Conservation (phyloP, 192 early-diverging fungal species). For the Kappamyces sp. region DNA sequence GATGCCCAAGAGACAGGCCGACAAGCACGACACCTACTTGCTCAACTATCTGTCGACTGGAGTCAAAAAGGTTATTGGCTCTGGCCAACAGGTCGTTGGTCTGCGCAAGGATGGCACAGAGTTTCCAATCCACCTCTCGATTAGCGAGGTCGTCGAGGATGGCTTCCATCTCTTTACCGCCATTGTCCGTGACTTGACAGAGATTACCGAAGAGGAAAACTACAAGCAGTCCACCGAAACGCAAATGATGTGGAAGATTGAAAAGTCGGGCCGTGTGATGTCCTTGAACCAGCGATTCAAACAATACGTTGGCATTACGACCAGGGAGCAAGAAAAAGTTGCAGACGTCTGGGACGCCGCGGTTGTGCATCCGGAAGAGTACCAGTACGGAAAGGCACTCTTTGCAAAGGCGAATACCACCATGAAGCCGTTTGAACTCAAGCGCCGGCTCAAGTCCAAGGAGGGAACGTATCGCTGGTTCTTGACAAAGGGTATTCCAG, state of each 20-base stretch:
- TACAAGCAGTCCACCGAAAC: slow-evolving; percentile 17
- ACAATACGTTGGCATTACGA: slow-evolving; percentile 13
- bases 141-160: slow-evolving; percentile 31
- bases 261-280: slow-evolving; percentile 3
- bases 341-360: not conserved
- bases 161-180: slow-evolving; percentile 38
- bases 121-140: slow-evolving; percentile 34
- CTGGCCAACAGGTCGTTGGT: slow-evolving; percentile 14
- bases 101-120: slow-evolving; percentile 22
- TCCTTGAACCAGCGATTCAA: slow-evolving; percentile 20
- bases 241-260: slow-evolving; percentile 19
- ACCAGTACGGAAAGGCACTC: not conserved
- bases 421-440: slow-evolving; percentile 14
- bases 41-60: slow-evolving; percentile 31
- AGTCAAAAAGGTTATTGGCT: slow-evolving; percentile 26
- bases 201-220: slow-evolving; percentile 7
- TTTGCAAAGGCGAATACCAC: slow-evolving; percentile 12
- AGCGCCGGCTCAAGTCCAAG: slow-evolving; percentile 7
- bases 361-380: slow-evolving; percentile 18
- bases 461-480: slow-evolving; percentile 14
- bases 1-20: slow-evolving; percentile 15
- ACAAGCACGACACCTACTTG: slow-evolving; percentile 21
- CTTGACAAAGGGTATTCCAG: slow-evolving; percentile 17
- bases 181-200: slow-evolving; percentile 34
- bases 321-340: slow-evolving; percentile 13